Conservation (phyloP, 495 filamentous ascomycete genomes). For the Chaetomium tenue region DNA sequence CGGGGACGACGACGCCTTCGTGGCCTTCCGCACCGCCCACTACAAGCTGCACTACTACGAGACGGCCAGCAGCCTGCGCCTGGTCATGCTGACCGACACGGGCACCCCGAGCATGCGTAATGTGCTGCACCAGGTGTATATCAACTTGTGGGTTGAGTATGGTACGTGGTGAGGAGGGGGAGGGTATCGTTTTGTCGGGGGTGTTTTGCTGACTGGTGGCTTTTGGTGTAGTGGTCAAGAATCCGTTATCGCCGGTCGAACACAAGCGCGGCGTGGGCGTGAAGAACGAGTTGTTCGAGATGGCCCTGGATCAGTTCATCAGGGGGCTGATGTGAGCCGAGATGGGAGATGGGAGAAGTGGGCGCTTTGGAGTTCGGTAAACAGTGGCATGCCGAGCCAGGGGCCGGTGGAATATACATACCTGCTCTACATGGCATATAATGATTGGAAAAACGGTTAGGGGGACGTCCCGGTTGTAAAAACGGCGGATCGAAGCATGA, state of each 20-base stretch:
- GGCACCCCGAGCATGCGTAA: constrained; percentile 86
- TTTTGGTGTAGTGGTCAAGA: constrained; percentile 73
- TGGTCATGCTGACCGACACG: constrained; percentile 93
- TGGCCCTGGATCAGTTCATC: constrained; percentile 84
- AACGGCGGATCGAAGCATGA: not conserved
- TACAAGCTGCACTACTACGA: constrained; percentile 99
- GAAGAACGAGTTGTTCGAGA: constrained; percentile 90
- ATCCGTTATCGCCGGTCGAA: constrained; percentile 84
- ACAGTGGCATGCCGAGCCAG: not conserved
- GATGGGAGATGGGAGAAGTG: not conserved
- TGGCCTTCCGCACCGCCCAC: constrained; percentile 82
- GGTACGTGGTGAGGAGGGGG: constrained; percentile 49
- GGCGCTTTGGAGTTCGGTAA: not conserved
- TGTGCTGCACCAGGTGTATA: constrained; percentile 96
- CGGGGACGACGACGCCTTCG: constrained; percentile 87
- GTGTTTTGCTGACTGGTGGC: too few species aligned
- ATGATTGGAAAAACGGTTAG: too few species aligned
- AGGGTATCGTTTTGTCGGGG: too few species aligned
- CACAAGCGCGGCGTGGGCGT: constrained; percentile 86
- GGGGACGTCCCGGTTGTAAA: not conserved
- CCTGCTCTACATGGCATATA: too few species aligned
- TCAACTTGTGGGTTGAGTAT: constrained; percentile 95
- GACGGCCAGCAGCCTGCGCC: constrained; percentile 90
- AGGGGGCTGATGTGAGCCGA: constrained; percentile 54
- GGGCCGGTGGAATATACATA: not conserved